These are phyloP conservation scores for Diutina rugosa DNA, from an alignment of 1,139 yeast species.

Conservation along the genomic window DNA sequence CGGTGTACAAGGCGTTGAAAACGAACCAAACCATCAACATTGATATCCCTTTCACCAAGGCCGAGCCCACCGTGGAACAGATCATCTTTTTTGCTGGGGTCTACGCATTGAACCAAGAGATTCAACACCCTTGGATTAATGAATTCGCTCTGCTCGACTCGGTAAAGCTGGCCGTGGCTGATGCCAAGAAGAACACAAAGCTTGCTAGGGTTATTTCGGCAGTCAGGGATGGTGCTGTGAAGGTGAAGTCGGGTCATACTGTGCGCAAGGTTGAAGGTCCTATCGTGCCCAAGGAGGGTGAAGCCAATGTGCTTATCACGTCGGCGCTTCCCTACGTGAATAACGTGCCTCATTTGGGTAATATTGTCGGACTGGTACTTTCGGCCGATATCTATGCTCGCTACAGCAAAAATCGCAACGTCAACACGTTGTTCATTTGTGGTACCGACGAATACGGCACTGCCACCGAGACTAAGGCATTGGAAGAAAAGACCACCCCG, in stretches of 20 bases:
- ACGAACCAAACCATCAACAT: slow-evolving; percentile 9
- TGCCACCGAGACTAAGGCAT: slow-evolving; percentile 96
- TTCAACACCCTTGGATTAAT: slow-evolving; percentile 23
- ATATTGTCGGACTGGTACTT: slow-evolving; percentile 87
- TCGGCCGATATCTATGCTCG: slow-evolving; percentile 92
- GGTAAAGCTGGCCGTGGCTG: slow-evolving; percentile 25
- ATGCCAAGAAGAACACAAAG: slow-evolving; percentile 22
- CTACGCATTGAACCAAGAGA: slow-evolving; percentile 16
- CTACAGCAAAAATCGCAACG: slow-evolving; percentile 79
- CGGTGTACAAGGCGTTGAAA: slow-evolving; percentile 19
- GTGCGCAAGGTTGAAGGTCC: slow-evolving; percentile 23
- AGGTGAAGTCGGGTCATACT: slow-evolving; percentile 27
- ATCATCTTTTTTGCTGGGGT: slow-evolving; percentile 33
- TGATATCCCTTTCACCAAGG: slow-evolving; percentile 6
- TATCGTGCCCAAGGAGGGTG: slow-evolving; percentile 47
- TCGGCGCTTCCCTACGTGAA: slow-evolving; percentile 97
- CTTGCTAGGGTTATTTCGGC: slow-evolving; percentile 30
- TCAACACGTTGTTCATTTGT: slow-evolving; percentile 75
- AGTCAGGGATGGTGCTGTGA: slow-evolving; percentile 43
- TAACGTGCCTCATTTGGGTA: slow-evolving; percentile 96
- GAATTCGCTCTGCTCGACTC: slow-evolving; percentile 22
- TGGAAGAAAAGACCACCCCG: slow-evolving; percentile 87
- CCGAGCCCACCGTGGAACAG: slow-evolving; percentile 22
- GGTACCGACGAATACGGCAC: slow-evolving; percentile 99
- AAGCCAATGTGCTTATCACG: slow-evolving; percentile 76